Percentiles rank a stretch among this genome's conserved stretches.
These are phyloP conservation scores for Fusarium pseudograminearum DNA, from an alignment of 2,329 filamentous ascomycete species.

Conservation along the genomic window DNA sequence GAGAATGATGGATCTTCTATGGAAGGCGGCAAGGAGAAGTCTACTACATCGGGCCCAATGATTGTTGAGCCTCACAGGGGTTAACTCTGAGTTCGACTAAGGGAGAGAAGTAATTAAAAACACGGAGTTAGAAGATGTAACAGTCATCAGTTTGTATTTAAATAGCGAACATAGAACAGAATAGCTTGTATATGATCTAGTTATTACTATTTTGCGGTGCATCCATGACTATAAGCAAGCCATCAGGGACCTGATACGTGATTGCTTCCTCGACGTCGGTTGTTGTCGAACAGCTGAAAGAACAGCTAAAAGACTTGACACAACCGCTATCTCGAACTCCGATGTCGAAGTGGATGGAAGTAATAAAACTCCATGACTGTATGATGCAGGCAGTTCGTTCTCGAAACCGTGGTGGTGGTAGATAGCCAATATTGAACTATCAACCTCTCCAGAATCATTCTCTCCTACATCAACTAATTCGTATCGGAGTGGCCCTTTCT, in stretches of 20 bases:
- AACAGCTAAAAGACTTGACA: conserved; percentile 13
- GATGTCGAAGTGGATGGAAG: background rate
- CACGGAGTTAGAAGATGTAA: background rate
- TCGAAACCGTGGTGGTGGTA: conserved; percentile 26
- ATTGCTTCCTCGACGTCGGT: background rate
- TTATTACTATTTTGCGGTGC: background rate
- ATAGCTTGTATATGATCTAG: background rate
- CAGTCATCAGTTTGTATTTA: background rate
- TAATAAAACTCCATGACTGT: conserved; percentile 3
- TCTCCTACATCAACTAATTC: background rate
- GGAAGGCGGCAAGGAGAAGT: conserved; percentile 3
- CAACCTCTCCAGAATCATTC: accelerated
- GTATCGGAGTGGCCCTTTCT: conserved; percentile 10
- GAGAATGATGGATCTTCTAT: background rate
- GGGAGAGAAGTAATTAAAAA: background rate
- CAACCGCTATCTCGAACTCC: background rate
- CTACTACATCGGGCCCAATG: background rate
- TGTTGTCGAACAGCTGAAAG: background rate
- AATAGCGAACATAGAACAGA: background rate
- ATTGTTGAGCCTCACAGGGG: conserved; percentile 7
- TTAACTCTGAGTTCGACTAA: background rate
- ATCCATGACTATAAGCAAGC: background rate
- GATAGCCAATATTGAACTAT: background rate
- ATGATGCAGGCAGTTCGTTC: background rate
- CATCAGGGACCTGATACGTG: background rate